These are phyloP conservation scores for Myriosclerotinia curreyana DNA, from an alignment of 2,329 filamentous ascomycete species.

Conservation along the genomic window DNA sequence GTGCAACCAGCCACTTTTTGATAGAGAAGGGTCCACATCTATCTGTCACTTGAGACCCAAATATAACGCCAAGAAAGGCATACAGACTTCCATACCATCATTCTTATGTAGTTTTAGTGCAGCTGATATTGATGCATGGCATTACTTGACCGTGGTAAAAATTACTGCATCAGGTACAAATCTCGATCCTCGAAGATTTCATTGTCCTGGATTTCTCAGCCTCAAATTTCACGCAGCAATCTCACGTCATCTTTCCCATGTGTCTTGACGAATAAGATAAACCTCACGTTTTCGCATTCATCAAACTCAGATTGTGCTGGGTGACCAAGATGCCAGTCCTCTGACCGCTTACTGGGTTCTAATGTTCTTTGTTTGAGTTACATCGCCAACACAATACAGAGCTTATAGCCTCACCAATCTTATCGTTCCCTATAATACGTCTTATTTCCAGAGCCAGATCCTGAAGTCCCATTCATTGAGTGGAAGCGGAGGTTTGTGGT, in stretches of 20 bases:
- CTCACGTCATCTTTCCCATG: background rate
- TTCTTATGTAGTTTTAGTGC: background rate
- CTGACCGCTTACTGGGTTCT: background rate
- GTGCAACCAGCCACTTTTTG: background rate
- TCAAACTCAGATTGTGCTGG: background rate
- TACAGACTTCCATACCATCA: background rate
- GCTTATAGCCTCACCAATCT: too few species aligned
- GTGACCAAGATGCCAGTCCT: too few species aligned
- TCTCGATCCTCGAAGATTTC: background rate
- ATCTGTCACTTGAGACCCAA: background rate
- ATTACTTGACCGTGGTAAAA: background rate
- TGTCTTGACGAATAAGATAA: background rate
- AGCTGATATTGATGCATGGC: background rate
- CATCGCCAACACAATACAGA: too few species aligned
- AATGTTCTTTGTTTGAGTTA: background rate
- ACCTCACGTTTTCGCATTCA: background rate
- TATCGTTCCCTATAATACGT: too few species aligned
- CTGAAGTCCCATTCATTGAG: too few species aligned
- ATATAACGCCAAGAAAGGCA: background rate
- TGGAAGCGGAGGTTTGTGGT: too few species aligned
- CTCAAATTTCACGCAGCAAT: background rate
- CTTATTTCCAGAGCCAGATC: too few species aligned
- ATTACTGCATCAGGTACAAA: background rate
- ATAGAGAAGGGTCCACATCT: background rate
- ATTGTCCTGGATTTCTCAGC: background rate